These are phyloP conservation scores for Ramalina intermedia DNA, from an alignment of 495 filamentous ascomycete genomes.

Conservation along the genomic window DNA sequence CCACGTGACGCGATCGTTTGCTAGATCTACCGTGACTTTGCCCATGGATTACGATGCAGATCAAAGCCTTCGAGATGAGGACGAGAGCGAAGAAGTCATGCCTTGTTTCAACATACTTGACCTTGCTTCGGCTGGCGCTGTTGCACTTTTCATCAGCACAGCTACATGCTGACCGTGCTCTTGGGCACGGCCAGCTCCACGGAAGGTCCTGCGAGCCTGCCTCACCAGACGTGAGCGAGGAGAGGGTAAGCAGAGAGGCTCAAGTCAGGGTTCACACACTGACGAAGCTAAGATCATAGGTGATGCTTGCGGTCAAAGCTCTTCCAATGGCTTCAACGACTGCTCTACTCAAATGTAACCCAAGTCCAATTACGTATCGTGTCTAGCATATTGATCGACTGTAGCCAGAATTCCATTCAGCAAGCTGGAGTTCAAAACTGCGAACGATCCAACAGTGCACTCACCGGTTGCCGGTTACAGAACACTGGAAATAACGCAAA, in stretches of 20 bases:
- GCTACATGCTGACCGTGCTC: no score
- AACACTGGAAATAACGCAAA: not conserved
- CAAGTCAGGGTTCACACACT: not conserved
- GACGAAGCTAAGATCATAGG: conserved; percentile 4
- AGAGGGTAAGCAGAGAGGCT: not conserved
- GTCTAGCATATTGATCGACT: not conserved
- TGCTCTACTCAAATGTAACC: conserved; percentile 9
- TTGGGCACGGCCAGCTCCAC: no score
- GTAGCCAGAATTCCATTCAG: conserved; percentile 1
- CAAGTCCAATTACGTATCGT: not conserved
- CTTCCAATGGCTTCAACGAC: conserved; percentile 1
- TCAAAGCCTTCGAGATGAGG: no score
- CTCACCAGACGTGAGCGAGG: conserved; percentile 7
- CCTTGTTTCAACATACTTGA: no score
- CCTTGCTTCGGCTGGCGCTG: not conserved
- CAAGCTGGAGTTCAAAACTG: conserved; percentile 5
- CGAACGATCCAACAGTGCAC: not conserved
- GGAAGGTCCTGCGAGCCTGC: conserved; percentile 4
- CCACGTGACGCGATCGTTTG: not conserved
- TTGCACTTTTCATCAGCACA: not conserved
- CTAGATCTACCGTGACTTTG: not conserved
- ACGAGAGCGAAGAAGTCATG: not conserved
- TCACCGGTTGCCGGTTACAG: conserved; percentile 2
- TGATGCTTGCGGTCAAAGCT: conserved; percentile 8
- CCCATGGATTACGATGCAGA: no score